Evolutionary conservation across 2,329 filamentous ascomycete genomes (phyloP).

Genomic region (Pseudogymnoascus sp.): DNA sequence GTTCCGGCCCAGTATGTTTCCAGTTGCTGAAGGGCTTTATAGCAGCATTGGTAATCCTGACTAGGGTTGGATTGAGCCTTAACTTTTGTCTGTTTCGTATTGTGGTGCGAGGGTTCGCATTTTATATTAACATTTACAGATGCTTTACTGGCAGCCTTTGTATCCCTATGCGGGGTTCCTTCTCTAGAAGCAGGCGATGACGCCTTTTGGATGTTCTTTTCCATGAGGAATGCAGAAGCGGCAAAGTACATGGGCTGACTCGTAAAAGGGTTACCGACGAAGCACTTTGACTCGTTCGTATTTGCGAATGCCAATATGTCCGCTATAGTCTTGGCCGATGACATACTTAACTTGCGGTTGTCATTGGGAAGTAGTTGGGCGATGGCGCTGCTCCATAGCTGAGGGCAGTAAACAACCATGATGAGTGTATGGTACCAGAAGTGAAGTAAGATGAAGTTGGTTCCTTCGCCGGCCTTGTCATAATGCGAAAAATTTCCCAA

Average conservation of each 20-base stretch:
- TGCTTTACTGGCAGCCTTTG: constrained; percentile 11
- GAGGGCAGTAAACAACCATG: constrained; percentile 76
- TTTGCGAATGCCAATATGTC: constrained; percentile 83
- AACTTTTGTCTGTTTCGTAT: constrained; percentile 19
- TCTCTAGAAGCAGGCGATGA: constrained; percentile 55
- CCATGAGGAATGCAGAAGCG: constrained; percentile 79
- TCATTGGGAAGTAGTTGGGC: constrained; percentile 72
- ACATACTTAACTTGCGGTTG: constrained; percentile 47
- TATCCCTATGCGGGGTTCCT: constrained; percentile 18
- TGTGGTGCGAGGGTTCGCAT: constrained; percentile 21
- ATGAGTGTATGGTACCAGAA: constrained; percentile 86
- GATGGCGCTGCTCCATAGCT: constrained; percentile 61
- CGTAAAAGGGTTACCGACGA: constrained; percentile 81
- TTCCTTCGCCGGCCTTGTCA: constrained; percentile 69
- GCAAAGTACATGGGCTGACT: constrained; percentile 89
- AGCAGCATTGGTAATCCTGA: constrained; percentile 63
- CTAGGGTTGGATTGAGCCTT: constrained; percentile 8
- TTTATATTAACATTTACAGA: constrained; percentile 14
- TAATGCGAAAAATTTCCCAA: constrained; percentile 80
- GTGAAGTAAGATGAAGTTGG: constrained; percentile 77
- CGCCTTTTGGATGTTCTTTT: constrained; percentile 64
- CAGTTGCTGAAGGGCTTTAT: constrained; percentile 73
- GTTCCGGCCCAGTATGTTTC: constrained; percentile 80
- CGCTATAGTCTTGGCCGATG: constrained; percentile 71
- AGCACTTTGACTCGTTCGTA: constrained; percentile 75